Evolutionary conservation across 768 basidiomycete genomes (phyloP), one percentile per base, ranked within the genome.

Genomic region (Harrya chromipes): DNA sequence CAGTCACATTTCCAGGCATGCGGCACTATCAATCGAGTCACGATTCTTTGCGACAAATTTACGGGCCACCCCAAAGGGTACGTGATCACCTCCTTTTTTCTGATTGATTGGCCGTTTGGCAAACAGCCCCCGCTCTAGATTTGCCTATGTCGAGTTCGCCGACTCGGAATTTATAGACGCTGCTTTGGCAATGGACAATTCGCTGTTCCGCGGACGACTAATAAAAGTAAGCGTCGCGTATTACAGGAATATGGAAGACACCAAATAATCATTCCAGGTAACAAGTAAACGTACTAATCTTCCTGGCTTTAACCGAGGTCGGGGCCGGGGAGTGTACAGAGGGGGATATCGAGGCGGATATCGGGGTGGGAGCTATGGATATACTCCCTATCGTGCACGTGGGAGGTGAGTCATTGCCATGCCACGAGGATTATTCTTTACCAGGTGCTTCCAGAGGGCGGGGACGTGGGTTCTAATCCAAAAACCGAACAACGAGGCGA

Each of bases 11-110:
- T 99, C 74, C 90, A 94, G 67, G 86, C 94, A 14, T 98, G 94
- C 64, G 97, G 97, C 6, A 92, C 90, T 14, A 99, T 99, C 71
- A 99, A 99, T 73, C 84, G 97, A 60, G 94, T 99, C 37, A 99
- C 97, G 1, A 99, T 99, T 63, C 84, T 99, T 24, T 98, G 95
- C 70, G 97, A 99, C 80, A 98, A 98, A 74, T 98, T 95, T 71
- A 98, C 95, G 20, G 97, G 97, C 41, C 94, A 97, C 73, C 95
- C 97, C 40, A 97, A 97, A 82, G 97, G 97, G 94, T 94, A 56
- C 27, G 63, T 53, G 53, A 14, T 14, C 33, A 33, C 33, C 33
- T 17, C 42, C 43, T 43, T 21, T 49, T 49, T 73, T 66, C 23
- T 40, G 23, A 23, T n/a, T 46, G 52, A 14, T 35, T 29, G 42